Base-by-base conservation (phyloP, 345 rosid species). In the Eucalyptus guilfoylei region DNA sequence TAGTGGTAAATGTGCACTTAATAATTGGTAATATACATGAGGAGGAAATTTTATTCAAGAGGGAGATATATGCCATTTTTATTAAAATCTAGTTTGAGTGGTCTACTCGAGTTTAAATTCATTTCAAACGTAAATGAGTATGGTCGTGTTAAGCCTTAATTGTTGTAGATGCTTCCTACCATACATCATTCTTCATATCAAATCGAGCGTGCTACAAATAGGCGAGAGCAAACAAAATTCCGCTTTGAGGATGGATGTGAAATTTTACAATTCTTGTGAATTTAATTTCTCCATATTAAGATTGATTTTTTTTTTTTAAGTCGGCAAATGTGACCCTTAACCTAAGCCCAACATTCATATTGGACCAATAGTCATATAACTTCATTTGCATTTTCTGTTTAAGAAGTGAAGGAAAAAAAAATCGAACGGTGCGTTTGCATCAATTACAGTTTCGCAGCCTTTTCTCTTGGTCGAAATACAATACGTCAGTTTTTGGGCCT, bases 281-380 rank as follows among this genome's bases (percentile, higher is more conserved):
- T 26, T 26, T 58, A 3, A 12, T 58, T 58, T 58, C 8, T 5
- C n/a, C 67, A 58, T 58, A 0, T 3, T 62, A 62, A 28, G 69
- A 62, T 28, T 28, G 8, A 6, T 7, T 16, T 3, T 6, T 17
- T 7, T 52, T 52, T 52, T 49, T 48, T 13, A 50, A 52, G 55
- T 3, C 1, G 1, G 55, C 1, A 52, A 52, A 6, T 50, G 55
- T 50, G 55, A 0, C 17, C 55, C 55, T 6, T 50, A 0, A 49
- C 50, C 3, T 2, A 49, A 49, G 50, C 50, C 17, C 50, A 49
- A 49, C 1, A 49, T 2, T 49, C 50, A 19, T 52, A 52, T 52
- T 16, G 21, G 24, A 52, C 1, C 4, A 1, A 52, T 52, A 52
- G 55, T 19, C 62, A 24, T 55, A 24, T 30, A 62, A 62, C 34